Evolutionary conservation across 202 grass and related monocot species (phyloP).

Genomic region (Cymbopogon flexuosus): DNA sequence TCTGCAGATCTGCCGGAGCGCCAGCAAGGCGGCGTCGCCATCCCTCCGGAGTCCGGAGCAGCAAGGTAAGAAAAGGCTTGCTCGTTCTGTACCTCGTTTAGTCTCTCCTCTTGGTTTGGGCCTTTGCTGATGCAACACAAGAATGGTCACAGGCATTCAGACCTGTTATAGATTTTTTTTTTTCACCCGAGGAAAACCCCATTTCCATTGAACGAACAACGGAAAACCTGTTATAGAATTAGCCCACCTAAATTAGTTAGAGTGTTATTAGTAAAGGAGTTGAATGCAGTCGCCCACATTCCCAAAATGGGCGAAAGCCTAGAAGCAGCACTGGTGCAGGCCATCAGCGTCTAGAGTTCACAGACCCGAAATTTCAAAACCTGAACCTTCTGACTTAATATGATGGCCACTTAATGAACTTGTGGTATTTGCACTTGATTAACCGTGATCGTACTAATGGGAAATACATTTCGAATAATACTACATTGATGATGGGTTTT

Average conservation of each 20-base stretch:
- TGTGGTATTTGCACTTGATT: background rate
- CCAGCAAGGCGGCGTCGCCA: background rate
- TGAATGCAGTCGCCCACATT: background rate
- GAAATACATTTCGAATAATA: background rate
- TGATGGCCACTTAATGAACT: background rate
- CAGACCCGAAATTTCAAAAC: too few relatives aligned
- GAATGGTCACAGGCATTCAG: background rate
- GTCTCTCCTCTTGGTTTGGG: background rate
- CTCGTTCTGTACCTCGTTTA: background rate
- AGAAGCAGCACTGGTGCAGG: background rate
- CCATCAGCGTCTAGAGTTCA: background rate
- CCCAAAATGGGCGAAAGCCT: background rate
- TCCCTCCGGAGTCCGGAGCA: background rate
- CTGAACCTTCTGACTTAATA: background rate
- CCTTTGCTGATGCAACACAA: background rate
- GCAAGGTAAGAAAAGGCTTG: background rate
- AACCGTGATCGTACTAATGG: background rate
- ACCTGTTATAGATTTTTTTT: too few relatives aligned
- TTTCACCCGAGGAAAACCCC: too few relatives aligned
- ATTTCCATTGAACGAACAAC: too few relatives aligned
- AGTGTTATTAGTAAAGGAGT: background rate
- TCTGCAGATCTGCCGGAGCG: background rate
- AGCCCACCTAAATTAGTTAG: background rate
- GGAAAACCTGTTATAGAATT: background rate
- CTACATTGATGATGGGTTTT: background rate